These are phyloP conservation scores for Albophoma yamanashiensis DNA, from an alignment of 2,329 filamentous ascomycete species.

Conservation along the genomic window DNA sequence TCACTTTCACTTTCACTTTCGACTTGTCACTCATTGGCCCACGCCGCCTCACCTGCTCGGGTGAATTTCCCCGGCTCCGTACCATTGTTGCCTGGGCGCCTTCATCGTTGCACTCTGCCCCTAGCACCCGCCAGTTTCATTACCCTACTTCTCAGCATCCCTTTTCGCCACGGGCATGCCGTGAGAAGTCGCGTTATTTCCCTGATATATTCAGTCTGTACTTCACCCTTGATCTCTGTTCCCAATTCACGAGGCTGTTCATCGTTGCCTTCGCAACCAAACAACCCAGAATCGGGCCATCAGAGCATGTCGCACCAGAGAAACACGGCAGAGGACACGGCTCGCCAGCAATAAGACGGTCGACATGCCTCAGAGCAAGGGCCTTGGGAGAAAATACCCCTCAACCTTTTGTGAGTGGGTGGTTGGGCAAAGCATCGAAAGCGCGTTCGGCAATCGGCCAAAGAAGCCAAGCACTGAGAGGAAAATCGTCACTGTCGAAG, in stretches of 20 bases:
- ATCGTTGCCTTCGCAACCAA: background rate
- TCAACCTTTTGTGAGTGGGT: conserved; percentile 29
- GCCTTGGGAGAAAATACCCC: background rate
- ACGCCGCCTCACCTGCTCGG: background rate
- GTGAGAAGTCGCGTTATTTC: background rate
- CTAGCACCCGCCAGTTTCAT: background rate
- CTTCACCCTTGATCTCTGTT: background rate
- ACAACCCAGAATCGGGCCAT: background rate
- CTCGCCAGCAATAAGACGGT: background rate
- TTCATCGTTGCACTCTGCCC: background rate
- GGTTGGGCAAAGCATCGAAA: conserved; percentile 24
- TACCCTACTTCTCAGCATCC: background rate
- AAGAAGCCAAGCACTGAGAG: conserved; percentile 14
- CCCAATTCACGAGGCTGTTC: background rate
- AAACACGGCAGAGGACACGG: too few species aligned
- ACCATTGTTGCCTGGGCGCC: background rate
- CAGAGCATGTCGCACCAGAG: background rate
- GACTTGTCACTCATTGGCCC: too few species aligned
- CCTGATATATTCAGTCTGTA: background rate
- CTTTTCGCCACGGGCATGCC: background rate
- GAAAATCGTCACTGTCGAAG: conserved; percentile 27
- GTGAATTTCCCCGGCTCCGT: background rate
- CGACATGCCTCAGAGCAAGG: background rate
- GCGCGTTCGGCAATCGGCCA: conserved; percentile 15
- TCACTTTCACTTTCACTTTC: background rate